Conservation (phyloP, 2,329 filamentous ascomycete genomes). For the Sarocladium kiliense region DNA sequence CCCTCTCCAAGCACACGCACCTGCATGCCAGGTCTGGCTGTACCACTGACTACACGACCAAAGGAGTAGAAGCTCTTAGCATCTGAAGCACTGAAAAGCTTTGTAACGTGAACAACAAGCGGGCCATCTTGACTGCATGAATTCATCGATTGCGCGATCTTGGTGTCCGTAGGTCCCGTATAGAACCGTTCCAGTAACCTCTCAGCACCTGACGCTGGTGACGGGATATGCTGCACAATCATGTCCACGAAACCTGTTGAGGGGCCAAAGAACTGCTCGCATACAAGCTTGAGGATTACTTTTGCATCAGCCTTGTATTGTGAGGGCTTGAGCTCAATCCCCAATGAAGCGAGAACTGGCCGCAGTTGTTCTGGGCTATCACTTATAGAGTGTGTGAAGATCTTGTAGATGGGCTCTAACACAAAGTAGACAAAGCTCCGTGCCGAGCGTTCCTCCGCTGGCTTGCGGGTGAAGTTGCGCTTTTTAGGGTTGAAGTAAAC, state of each 20-base stretch:
- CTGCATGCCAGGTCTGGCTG: conserved; percentile 72
- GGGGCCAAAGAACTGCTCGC: conserved; percentile 91
- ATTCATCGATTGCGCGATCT: conserved; percentile 73
- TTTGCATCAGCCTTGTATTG: conserved; percentile 89
- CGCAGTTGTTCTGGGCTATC: conserved; percentile 82
- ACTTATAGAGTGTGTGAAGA: conserved; percentile 92
- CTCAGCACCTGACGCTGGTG: conserved; percentile 72
- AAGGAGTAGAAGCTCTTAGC: conserved; percentile 89
- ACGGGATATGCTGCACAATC: conserved; percentile 84
- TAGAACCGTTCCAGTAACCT: conserved; percentile 81
- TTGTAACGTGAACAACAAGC: conserved; percentile 85
- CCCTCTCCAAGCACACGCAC: conserved; percentile 92
- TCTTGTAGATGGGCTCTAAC: conserved; percentile 94
- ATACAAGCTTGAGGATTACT: conserved; percentile 81
- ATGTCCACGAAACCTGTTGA: conserved; percentile 93
- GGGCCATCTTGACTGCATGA: conserved; percentile 85
- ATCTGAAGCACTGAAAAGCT: conserved; percentile 85
- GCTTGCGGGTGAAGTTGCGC: conserved; percentile 86
- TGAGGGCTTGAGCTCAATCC: conserved; percentile 84
- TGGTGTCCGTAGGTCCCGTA: conserved; percentile 81
- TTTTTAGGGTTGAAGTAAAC: conserved; percentile 92
- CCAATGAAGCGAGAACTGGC: conserved; percentile 69
- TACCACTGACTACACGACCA: conserved; percentile 88
- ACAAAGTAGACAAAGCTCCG: conserved; percentile 92
- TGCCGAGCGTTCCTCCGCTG: conserved; percentile 71